phyloP scores from a whole-genome alignment of 2,329 filamentous ascomycete species.

The Fusarium illudens region DNA sequence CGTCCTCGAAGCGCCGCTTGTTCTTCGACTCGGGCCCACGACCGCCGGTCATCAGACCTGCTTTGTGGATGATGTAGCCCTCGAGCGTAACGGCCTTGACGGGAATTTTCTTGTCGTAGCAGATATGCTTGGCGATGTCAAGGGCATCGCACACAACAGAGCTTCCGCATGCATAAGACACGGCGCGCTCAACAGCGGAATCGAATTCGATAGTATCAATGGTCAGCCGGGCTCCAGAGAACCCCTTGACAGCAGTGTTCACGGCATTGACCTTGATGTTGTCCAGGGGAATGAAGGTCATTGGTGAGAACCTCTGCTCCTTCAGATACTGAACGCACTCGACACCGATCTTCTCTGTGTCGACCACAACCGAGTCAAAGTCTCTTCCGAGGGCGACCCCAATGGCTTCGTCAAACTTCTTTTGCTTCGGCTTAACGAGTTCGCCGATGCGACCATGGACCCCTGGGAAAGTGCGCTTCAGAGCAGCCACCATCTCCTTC shows the following conservation, averaged over 20 bases:
- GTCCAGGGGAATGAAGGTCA: slow-evolving; percentile 95
- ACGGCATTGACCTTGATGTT: slow-evolving; percentile 95
- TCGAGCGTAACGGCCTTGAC: slow-evolving; percentile 95
- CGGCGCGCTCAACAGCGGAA: slow-evolving; percentile 84
- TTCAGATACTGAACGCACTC: slow-evolving; percentile 96
- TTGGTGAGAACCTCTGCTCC: slow-evolving; percentile 84
- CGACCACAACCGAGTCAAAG: slow-evolving; percentile 93
- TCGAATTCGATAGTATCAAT: slow-evolving; percentile 98
- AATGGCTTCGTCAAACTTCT: slow-evolving; percentile 94
- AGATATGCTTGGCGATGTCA: slow-evolving; percentile 86
- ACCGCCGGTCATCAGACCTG: slow-evolving; percentile 95
- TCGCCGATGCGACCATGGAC: slow-evolving; percentile 91
- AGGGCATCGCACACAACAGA: slow-evolving; percentile 93
- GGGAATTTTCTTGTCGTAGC: slow-evolving; percentile 83
- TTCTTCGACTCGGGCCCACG: slow-evolving; percentile 79
- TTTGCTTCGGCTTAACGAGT: slow-evolving; percentile 94
- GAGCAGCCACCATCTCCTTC: slow-evolving; percentile 82
- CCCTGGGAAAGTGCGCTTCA: slow-evolving; percentile 91
- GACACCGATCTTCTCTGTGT: slow-evolving; percentile 91
- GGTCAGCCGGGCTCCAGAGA: slow-evolving; percentile 84
- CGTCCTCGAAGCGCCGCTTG: slow-evolving; percentile 87
- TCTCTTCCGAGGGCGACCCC: slow-evolving; percentile 91
- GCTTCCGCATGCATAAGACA: slow-evolving; percentile 94
- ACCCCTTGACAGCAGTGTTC: slow-evolving; percentile 89
- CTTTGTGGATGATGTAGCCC: slow-evolving; percentile 96